Percentiles rank a stretch among this genome's conserved stretches.
Evolutionary conservation across 257 asterid genomes (phyloP).

Genomic region (Fraxinus excelsior): DNA sequence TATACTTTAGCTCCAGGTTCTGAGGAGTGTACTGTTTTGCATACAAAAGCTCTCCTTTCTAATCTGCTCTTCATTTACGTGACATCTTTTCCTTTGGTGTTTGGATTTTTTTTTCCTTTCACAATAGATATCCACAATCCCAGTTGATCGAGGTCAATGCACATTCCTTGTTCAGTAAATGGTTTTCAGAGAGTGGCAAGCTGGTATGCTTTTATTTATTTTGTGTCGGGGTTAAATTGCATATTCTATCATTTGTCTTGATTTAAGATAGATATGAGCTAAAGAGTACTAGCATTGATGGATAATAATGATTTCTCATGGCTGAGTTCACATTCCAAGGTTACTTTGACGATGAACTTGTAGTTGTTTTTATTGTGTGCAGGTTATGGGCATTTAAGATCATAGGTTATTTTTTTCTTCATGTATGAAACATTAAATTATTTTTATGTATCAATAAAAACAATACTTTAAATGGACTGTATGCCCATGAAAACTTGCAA

Average conservation of each 20-base stretch:
- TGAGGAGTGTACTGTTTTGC: conserved; percentile 4
- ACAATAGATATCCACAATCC: conserved; percentile 74
- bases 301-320: conserved; percentile 9
- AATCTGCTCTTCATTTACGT: conserved; percentile 28
- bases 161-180: conserved; percentile 97
- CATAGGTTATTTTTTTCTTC: conserved; percentile 11
- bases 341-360: not conserved
- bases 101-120: conserved; percentile 15
- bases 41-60: not conserved
- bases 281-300: conserved; percentile 4
- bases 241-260: not conserved
- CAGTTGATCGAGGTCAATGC: conserved; percentile 98
- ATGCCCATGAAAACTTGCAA: not conserved
- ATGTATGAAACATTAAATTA: conserved; percentile 7
- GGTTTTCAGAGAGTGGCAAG: conserved; percentile 99
- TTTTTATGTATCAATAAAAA: conserved; percentile 17
- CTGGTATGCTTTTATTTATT: conserved; percentile 53
- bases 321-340: not conserved
- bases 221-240: not conserved
- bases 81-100: conserved; percentile 16
- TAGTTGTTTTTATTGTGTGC: conserved; percentile 6
- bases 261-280: conserved; percentile 1
- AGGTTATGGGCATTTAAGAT: not conserved
- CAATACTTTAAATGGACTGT: not conserved
- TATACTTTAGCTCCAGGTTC: conserved; percentile 84